These are phyloP conservation scores for Solanum appendiculatum DNA, from an alignment of 257 asterid genomes.

Conservation along the genomic window DNA sequence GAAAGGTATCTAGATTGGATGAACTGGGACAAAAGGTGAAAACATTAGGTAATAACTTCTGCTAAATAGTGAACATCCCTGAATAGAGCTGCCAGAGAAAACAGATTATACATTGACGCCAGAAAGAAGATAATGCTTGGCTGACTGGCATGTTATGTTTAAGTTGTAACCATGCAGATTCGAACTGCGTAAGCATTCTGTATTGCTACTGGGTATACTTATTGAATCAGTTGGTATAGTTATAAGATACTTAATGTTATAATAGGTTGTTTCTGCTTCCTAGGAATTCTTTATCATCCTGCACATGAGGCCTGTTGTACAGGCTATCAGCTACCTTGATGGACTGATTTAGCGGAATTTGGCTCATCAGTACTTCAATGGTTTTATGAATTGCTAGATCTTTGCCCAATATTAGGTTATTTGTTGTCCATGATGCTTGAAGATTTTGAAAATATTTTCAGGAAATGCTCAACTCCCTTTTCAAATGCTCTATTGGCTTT, in stretches of 20 bases:
- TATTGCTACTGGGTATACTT: neutral
- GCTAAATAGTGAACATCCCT: neutral
- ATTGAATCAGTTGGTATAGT: neutral
- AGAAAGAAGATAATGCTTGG: neutral
- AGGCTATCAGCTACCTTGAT: neutral
- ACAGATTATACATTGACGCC: neutral
- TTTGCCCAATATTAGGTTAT: neutral
- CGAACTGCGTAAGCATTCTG: neutral
- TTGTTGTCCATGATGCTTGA: neutral
- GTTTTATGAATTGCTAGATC: neutral
- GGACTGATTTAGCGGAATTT: neutral
- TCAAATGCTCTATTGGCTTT: neutral
- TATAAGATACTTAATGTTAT: neutral
- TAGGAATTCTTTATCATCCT: neutral
- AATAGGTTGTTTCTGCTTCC: neutral
- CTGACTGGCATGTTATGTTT: neutral
- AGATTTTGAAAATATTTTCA: neutral
- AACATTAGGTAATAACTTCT: neutral
- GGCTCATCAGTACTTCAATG: neutral
- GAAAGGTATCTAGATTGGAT: neutral
- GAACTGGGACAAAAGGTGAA: neutral
- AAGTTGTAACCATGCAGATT: neutral
- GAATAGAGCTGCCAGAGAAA: neutral
- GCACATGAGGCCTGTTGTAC: neutral
- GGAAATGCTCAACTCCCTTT: neutral